Conservation (phyloP, 2,329 filamentous ascomycete species). For the Emergomyces pasteurianus region DNA sequence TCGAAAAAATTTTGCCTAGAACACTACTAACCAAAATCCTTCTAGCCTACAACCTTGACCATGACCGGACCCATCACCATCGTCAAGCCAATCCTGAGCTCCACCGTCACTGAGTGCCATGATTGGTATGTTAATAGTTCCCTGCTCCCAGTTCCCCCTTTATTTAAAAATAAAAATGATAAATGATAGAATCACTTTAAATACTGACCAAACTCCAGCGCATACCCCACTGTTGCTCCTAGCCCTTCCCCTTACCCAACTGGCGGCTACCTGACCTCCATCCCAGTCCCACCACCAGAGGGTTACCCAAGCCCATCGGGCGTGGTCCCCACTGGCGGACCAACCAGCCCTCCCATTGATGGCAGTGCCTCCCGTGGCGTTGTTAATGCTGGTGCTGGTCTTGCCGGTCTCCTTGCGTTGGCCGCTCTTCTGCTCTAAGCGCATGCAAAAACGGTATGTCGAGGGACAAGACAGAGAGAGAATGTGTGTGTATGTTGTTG, state of each 20-base stretch:
- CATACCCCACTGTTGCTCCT: slow-evolving; percentile 8
- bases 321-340: slow-evolving; percentile 13
- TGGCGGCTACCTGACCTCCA: slow-evolving; percentile 1
- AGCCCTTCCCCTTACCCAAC: slow-evolving; percentile 6
- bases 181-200: background rate
- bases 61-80: slow-evolving; percentile 59
- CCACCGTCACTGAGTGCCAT: slow-evolving; percentile 40
- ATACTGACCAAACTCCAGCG: slow-evolving; percentile 1
- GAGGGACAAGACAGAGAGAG: no score
- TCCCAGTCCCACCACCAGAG: slow-evolving; percentile 13
- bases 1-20: background rate
- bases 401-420: slow-evolving; percentile 42
- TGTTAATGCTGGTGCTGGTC: slow-evolving; percentile 37
- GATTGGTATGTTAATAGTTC: slow-evolving; percentile 23
- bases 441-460: background rate
- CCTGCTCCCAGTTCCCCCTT: background rate
- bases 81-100: slow-evolving; percentile 39
- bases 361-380: slow-evolving; percentile 39
- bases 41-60: slow-evolving; percentile 55
- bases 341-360: slow-evolving; percentile 31
- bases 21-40: background rate
- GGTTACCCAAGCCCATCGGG: slow-evolving; percentile 13
- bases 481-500: background rate
- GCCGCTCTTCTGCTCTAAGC: slow-evolving; percentile 36
- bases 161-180: background rate